Percentiles rank a stretch among this genome's conserved stretches.
These are phyloP conservation scores for Microthlaspi erraticum DNA, from an alignment of 345 rosid genomes.

Conservation along the genomic window DNA sequence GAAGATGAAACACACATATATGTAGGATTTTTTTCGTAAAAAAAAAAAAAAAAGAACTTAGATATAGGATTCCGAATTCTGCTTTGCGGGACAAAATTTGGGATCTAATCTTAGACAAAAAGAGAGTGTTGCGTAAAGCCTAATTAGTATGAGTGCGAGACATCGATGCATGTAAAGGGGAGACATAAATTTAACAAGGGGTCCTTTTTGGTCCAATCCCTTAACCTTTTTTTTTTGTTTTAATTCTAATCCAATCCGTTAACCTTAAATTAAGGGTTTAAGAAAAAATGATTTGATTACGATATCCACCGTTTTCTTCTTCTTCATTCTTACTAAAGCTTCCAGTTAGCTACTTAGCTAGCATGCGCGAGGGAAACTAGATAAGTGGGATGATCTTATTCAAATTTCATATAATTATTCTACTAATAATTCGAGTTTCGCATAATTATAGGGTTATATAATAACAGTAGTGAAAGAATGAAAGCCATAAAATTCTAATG, in stretches of 20 bases:
- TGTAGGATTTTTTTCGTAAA: too few relatives aligned
- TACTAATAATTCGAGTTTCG: neutral
- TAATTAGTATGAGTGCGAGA: conserved; percentile 40
- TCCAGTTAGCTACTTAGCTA: neutral
- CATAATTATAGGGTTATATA: neutral
- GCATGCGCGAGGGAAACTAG: conserved; percentile 26
- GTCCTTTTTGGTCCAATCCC: conserved; percentile 42
- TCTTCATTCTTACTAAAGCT: neutral
- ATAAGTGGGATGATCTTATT: neutral
- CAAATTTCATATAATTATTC: conserved; percentile 13
- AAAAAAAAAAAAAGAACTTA: too few relatives aligned
- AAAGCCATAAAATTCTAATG: too few relatives aligned
- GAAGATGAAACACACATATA: too few relatives aligned
- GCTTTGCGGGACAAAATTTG: conserved; percentile 37
- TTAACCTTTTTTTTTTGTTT: too few relatives aligned
- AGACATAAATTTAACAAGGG: conserved; percentile 37
- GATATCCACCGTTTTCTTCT: neutral
- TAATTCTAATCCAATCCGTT: conserved; percentile 40
- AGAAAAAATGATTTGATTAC: conserved; percentile 24
- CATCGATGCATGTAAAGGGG: conserved; percentile 43
- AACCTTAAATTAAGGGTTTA: conserved; percentile 39
- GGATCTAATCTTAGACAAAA: conserved; percentile 39
- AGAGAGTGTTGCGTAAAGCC: conserved; percentile 47
- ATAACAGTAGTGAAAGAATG: too few relatives aligned
- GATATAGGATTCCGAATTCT: conserved; percentile 31